phyloP scores from a whole-genome alignment of 306 rosid species.

The Chamaecrista fasciculata region DNA sequence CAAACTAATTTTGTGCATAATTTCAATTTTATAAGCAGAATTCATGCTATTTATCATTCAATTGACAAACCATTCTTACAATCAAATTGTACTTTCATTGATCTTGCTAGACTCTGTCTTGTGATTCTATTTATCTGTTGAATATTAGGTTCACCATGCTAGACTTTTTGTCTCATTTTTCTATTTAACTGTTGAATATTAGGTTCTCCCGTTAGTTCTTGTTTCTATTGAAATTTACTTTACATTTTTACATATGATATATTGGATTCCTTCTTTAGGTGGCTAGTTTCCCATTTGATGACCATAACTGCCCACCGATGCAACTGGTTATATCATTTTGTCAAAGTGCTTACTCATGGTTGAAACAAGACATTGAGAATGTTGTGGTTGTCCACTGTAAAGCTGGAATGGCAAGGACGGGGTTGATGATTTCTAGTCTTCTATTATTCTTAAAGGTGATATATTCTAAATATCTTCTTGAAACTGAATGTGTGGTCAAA shows the following conservation, averaged over 20 bases:
- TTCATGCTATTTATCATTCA: constrained; percentile 11
- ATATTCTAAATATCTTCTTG: constrained; percentile 17
- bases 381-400: constrained; percentile 99
- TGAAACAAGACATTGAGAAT: constrained; percentile 94
- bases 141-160: constrained; percentile 7
- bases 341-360: constrained; percentile 96
- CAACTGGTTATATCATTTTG: constrained; percentile 83
- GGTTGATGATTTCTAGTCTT: constrained; percentile 98
- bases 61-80: constrained; percentile 19
- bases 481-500: constrained; percentile 15
- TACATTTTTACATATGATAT: constrained; percentile 29
- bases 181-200: constrained; percentile 16
- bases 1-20: not conserved
- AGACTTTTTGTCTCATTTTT: not conserved
- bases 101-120: constrained; percentile 18
- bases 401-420: constrained; percentile 99
- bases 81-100: constrained; percentile 3
- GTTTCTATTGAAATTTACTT: constrained; percentile 20
- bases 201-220: not conserved
- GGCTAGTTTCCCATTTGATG: constrained; percentile 96
- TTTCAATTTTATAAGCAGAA: constrained; percentile 1
- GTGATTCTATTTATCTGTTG: constrained; percentile 18
- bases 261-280: constrained; percentile 54
- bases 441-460: constrained; percentile 81
- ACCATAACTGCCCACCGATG: constrained; percentile 91